Base-by-base conservation (phyloP, 2,329 filamentous ascomycete genomes). In the Curvularia hawaiiensis region DNA sequence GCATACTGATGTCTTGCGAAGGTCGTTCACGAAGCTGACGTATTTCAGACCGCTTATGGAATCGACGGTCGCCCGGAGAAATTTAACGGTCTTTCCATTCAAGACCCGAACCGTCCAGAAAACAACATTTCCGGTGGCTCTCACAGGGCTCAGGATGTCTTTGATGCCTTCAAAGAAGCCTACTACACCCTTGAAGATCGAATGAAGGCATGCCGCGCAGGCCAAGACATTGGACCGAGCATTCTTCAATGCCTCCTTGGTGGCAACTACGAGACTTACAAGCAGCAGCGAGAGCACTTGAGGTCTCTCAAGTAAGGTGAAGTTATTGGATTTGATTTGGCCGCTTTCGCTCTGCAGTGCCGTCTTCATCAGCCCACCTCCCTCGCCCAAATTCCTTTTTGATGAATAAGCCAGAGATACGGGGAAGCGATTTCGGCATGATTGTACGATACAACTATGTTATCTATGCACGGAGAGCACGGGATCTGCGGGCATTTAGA, bases 101-200 rank as follows among this genome's bases (percentile, higher is more conserved):
- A 97, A 57, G 95, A 99, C 70, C 95, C 95, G 0, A 97, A 98
- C 75, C 90, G 91, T 57, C 75, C 85, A 0, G 79, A 83, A 26
- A 98, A 98, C 73, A 95, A 99, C 70, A 95, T 99, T 26, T 89
- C 95, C 0, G 92, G 92, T 10, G 93, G 93, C 10, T 95, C 92
- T 0, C 84, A 81, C 45, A 90, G 91, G 63, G 90, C 90, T 8
- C 64, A 76, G 0, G 79, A 84, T 9, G 90, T 97, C 48, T 79
- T 91, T 63, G 73, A 80, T n/a, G 81, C 83, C 12, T 98, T 99
- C 74, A 79, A 84, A 1, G 78, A 86, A 12, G 75, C 72, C 9
- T 66, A 74, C 52, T 50, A 55, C 9, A 60, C 61, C 2, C 60
- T 77, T 16, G 79, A 82, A 46, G 74, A 83, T 3, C 83, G 85